phyloP scores from a whole-genome alignment of 2,329 filamentous ascomycete genomes.

The Sporothrix dimorphospora region DNA sequence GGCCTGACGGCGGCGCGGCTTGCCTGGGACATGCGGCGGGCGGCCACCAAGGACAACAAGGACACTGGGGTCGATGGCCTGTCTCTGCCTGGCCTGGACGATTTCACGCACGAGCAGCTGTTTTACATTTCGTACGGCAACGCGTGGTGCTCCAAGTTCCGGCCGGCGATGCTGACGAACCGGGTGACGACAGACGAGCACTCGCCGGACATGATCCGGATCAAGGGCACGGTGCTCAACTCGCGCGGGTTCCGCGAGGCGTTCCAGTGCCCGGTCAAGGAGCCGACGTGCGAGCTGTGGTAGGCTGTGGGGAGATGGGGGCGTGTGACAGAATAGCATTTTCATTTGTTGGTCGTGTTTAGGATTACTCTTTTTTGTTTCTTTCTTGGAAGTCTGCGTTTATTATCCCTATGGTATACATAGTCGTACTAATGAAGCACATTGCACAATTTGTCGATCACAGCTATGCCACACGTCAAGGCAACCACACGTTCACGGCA shows the following conservation, averaged over 20 bases:
- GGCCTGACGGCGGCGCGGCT: constrained; percentile 65
- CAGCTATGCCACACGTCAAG: background rate
- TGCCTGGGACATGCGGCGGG: constrained; percentile 65
- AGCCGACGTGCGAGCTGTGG: constrained; percentile 72
- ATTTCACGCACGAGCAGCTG: constrained; percentile 67
- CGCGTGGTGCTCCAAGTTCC: constrained; percentile 68
- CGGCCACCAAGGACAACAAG: constrained; percentile 31
- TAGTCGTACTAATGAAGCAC: background rate
- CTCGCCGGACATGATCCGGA: constrained; percentile 64
- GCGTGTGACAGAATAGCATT: background rate
- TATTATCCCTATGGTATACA: constrained; percentile 4
- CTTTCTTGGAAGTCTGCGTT: background rate
- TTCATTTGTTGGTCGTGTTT: background rate
- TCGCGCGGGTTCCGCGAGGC: constrained; percentile 68
- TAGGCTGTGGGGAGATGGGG: constrained; percentile 40
- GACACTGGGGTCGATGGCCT: constrained; percentile 20
- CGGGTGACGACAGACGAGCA: constrained; percentile 67
- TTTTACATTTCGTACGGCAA: constrained; percentile 70
- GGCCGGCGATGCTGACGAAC: constrained; percentile 59
- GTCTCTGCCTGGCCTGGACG: constrained; percentile 61
- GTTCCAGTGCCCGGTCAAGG: constrained; percentile 66
- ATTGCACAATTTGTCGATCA: background rate
- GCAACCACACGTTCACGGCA: constrained; percentile 38
- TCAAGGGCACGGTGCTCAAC: constrained; percentile 67
- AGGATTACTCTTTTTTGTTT: background rate